phyloP scores from a whole-genome alignment of 2,329 filamentous ascomycete genomes.

The Phaeomoniella chlamydospora region DNA sequence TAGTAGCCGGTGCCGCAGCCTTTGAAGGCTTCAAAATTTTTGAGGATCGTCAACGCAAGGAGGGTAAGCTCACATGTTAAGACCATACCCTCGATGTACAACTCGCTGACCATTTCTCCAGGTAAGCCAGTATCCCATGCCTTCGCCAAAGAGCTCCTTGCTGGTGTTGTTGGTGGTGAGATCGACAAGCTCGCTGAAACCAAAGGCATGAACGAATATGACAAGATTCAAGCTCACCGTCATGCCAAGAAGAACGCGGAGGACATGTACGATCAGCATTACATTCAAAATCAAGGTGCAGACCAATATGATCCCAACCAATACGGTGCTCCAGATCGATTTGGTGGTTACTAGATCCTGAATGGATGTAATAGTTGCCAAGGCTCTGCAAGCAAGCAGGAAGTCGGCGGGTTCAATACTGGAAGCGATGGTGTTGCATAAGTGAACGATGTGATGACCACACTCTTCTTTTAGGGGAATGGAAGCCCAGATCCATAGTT shows the following conservation, averaged over 20 bases:
- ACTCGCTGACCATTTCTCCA: conserved; percentile 17
- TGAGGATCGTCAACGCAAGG: conserved; percentile 57
- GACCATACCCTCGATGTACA: conserved; percentile 1
- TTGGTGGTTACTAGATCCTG: too few relatives aligned
- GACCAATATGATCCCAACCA: conserved; percentile 39
- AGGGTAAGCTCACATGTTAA: conserved; percentile 34
- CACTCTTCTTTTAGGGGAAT: too few relatives aligned
- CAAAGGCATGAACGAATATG: conserved; percentile 48
- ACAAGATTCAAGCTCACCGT: conserved; percentile 43
- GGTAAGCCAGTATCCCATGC: conserved; percentile 57
- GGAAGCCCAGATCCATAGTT: too few relatives aligned
- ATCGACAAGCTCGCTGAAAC: conserved; percentile 63
- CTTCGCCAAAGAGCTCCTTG: conserved; percentile 65
- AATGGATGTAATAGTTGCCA: neutral
- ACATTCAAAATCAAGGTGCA: conserved; percentile 27
- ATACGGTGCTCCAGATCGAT: conserved; percentile 17
- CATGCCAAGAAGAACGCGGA: conserved; percentile 45
- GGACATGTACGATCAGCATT: conserved; percentile 49
- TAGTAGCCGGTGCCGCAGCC: conserved; percentile 59
- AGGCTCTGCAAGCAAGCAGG: neutral
- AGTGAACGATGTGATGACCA: too few relatives aligned
- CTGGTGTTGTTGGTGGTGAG: conserved; percentile 57
- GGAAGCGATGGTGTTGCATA: too few relatives aligned
- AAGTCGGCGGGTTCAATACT: too few relatives aligned
- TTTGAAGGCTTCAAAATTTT: conserved; percentile 71